A percentile compares a stretch with the other conserved stretches of the same genome.
phyloP scores from a whole-genome alignment of 2,329 filamentous ascomycete species.

The Fusarium verticillioides region DNA sequence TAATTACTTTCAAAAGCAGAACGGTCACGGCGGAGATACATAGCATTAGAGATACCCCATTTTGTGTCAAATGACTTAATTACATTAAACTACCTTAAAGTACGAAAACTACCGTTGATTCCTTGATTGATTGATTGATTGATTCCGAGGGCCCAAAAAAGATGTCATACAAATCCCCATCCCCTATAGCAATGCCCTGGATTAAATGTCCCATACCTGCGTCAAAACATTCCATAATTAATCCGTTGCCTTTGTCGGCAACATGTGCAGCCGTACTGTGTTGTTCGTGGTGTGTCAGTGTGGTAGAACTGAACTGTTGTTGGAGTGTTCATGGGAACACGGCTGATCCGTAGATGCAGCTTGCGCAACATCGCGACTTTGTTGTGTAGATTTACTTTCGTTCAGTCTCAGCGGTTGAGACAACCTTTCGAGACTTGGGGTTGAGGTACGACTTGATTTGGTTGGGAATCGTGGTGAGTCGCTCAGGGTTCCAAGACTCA shows the following conservation, averaged over 20 bases:
- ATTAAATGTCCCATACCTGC: neutral
- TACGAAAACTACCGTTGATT: neutral
- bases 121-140: neutral
- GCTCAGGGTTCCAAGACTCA: neutral
- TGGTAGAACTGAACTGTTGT: fast-evolving
- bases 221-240: neutral
- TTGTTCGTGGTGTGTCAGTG: neutral
- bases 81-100: neutral
- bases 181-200: neutral
- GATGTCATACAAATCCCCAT: neutral
- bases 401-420: neutral
- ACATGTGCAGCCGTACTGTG: no score
- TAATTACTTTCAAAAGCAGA: neutral
- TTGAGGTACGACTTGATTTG: neutral
- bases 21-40: constrained; percentile 23
- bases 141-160: neutral
- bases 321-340: neutral
- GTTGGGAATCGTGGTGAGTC: neutral
- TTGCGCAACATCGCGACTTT: neutral
- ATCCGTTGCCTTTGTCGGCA: no score
- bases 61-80: constrained; percentile 8
- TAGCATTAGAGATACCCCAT: constrained; percentile 40
- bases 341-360: neutral
- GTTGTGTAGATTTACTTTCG: neutral
- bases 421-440: neutral